These are phyloP conservation scores for Russula sp. DNA, from an alignment of 768 basidiomycete genomes.

Conservation along the genomic window DNA sequence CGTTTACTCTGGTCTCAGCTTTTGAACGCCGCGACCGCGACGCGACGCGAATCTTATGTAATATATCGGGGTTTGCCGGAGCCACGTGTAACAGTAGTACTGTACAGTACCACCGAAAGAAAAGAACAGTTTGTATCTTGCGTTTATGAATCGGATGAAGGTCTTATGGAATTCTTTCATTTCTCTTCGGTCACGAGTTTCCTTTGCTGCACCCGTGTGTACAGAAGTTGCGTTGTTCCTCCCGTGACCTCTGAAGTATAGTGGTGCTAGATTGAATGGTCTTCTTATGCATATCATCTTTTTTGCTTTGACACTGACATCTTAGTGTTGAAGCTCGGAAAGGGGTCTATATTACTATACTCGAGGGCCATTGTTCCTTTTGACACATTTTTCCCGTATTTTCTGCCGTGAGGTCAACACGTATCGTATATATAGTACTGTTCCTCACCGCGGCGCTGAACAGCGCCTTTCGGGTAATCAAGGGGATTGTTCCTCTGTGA, in stretches of 20 bases:
- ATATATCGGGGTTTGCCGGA: not conserved
- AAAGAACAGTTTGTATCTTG: not conserved
- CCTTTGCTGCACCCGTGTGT: conserved; percentile 26
- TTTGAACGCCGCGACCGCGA: conserved; percentile 9
- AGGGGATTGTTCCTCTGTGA: too few relatives aligned
- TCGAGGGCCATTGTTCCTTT: not conserved
- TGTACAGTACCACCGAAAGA: too few relatives aligned
- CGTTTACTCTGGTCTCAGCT: not conserved
- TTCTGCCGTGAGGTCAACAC: not conserved
- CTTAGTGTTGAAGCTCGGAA: conserved; percentile 10
- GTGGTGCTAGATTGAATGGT: conserved; percentile 30
- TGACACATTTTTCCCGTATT: not conserved
- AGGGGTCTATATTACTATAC: conserved; percentile 7
- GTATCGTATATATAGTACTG: too few relatives aligned
- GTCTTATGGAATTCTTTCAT: not conserved
- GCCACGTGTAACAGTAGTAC: too few relatives aligned
- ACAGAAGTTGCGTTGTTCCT: conserved; percentile 32
- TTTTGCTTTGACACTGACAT: conserved; percentile 9
- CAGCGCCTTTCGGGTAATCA: too few relatives aligned
- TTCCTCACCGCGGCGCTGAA: too few relatives aligned
- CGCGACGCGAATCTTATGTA: conserved; percentile 16
- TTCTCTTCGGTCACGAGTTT: not conserved
- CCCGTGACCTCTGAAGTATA: conserved; percentile 35
- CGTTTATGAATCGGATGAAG: not conserved
- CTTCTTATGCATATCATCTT: not conserved